Evolutionary conservation across 139 green algal genomes (phyloP).

Genomic region (Trebouxia sp.): DNA sequence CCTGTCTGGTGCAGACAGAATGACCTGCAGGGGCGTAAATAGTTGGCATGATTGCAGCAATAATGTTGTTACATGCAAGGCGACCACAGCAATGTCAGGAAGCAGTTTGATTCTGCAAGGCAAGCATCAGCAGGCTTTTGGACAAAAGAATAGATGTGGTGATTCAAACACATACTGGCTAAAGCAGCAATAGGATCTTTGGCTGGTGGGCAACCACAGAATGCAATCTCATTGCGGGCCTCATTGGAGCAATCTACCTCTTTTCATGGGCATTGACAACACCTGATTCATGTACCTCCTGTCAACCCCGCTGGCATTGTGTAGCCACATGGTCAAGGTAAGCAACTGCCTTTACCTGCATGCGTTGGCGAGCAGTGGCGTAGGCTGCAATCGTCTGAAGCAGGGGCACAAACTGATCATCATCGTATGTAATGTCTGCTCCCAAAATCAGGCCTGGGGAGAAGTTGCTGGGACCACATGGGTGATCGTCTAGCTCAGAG

Average conservation of each 20-base stretch:
- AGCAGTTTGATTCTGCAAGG: not conserved
- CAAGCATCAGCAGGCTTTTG: not conserved
- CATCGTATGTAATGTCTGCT: slow-evolving; percentile 25
- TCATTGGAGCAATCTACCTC: too few species aligned
- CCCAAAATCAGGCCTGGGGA: slow-evolving; percentile 1
- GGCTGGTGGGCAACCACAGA: too few species aligned
- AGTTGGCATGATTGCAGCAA: not conserved
- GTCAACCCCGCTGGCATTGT: not conserved
- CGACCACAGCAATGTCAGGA: too few species aligned
- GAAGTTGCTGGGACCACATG: not conserved
- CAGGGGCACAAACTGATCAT: not conserved
- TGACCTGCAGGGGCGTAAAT: not conserved
- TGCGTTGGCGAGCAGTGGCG: not conserved
- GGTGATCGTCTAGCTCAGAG: not conserved
- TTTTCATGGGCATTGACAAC: too few species aligned
- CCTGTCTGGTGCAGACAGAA: slow-evolving; percentile 28
- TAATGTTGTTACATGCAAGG: not conserved
- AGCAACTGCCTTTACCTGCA: not conserved
- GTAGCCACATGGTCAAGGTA: not conserved
- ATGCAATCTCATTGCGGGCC: too few species aligned
- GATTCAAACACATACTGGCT: not conserved
- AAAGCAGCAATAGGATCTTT: not conserved
- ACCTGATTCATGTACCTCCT: too few species aligned
- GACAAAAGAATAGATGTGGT: not conserved
- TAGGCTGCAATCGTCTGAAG: slow-evolving; percentile 17